phyloP scores from a whole-genome alignment of 805 yeast species.

The Brettanomyces naardenensis region DNA sequence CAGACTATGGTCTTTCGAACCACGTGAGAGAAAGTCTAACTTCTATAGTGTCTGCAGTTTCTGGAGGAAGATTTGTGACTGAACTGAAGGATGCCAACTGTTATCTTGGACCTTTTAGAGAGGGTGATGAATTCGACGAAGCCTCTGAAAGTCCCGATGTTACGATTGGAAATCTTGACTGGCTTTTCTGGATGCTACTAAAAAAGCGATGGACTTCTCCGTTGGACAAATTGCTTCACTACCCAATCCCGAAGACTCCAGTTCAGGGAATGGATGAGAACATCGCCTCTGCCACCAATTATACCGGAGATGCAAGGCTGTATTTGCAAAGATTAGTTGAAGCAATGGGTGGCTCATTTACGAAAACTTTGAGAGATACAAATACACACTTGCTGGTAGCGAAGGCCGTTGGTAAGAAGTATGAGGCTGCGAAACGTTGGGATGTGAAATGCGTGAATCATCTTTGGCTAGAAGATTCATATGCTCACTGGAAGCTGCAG shows the following conservation, averaged over 20 bases:
- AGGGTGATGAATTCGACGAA: constrained; percentile 1
- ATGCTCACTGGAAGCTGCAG: constrained; percentile 47
- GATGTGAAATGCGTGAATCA: constrained; percentile 60
- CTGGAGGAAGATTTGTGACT: constrained; percentile 46
- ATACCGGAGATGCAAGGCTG: constrained; percentile 74
- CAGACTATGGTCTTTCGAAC: constrained; percentile 49
- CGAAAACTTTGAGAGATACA: constrained; percentile 52
- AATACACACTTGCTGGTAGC: constrained; percentile 73
- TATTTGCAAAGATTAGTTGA: constrained; percentile 59
- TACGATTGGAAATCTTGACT: constrained; percentile 44
- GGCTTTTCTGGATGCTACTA: constrained; percentile 67
- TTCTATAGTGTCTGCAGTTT: constrained; percentile 32
- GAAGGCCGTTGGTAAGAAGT: constrained; percentile 63
- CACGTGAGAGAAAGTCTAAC: constrained; percentile 31
- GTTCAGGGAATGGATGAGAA: constrained; percentile 47
- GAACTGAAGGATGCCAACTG: not conserved
- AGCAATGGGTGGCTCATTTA: constrained; percentile 69
- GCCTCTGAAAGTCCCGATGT: not conserved
- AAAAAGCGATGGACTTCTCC: constrained; percentile 52
- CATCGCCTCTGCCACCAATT: constrained; percentile 65
- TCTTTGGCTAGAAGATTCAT: constrained; percentile 84
- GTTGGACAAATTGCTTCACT: constrained; percentile 44
- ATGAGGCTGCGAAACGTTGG: constrained; percentile 69
- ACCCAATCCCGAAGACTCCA: constrained; percentile 53
- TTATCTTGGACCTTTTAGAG: constrained; percentile 8